Conservation (phyloP, 345 rosid species). For the Rhizophora mangle region DNA sequence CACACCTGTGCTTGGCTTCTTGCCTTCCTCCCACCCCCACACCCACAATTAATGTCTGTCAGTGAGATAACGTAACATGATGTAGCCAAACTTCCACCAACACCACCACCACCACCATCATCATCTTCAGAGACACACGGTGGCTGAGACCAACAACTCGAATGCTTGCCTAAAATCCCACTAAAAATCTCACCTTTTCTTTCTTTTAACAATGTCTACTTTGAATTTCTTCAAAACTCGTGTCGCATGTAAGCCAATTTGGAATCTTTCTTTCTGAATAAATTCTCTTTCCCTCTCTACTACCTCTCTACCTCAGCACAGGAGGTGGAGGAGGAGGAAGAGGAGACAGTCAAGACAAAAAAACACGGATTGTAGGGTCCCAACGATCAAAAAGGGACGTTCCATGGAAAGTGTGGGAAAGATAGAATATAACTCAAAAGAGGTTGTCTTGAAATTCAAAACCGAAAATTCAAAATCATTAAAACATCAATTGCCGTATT, state of each 20-base stretch:
- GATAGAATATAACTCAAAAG: background rate
- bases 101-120: background rate
- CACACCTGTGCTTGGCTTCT: background rate
- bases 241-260: conserved; percentile 3
- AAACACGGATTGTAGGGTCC: conserved; percentile 53
- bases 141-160: conserved; percentile 1
- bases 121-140: no score
- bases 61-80: conserved; percentile 15
- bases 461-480: conserved; percentile 11
- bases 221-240: background rate
- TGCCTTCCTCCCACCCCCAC: background rate
- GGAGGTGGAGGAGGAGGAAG: background rate
- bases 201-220: background rate
- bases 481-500: background rate
- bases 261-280: conserved; percentile 12
- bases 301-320: background rate
- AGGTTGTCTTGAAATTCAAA: no score
- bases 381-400: conserved; percentile 6
- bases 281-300: background rate
- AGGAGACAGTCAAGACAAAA: conserved; percentile 8
- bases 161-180: conserved; percentile 1
- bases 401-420: background rate
- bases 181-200: background rate
- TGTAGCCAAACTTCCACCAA: background rate
- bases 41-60: background rate